Conservation (phyloP, 106 monocot species). For the Vanilla planifolia region DNA sequence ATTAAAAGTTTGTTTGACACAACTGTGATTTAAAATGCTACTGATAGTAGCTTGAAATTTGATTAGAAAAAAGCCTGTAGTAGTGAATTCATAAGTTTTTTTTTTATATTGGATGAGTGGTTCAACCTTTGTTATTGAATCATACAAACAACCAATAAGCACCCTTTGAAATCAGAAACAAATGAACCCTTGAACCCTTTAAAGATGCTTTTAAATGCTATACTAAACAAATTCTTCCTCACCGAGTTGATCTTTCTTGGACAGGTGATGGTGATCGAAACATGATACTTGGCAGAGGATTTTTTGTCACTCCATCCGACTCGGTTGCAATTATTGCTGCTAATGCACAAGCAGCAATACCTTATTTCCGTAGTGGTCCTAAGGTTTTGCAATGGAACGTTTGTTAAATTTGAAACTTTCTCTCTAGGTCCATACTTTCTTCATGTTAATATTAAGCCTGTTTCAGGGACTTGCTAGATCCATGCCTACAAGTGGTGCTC, state of each 20-base stretch:
- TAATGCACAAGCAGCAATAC: constrained; percentile 81
- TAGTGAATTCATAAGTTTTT: no score
- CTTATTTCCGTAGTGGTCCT: constrained; percentile 82
- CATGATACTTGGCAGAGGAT: constrained; percentile 90
- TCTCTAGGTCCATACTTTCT: not conserved
- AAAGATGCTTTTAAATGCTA: no score
- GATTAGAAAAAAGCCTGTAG: no score
- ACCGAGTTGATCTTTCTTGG: constrained; percentile 1
- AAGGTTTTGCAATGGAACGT: constrained; percentile 38
- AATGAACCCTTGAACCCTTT: no score
- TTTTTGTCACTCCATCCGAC: constrained; percentile 96
- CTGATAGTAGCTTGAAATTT: no score
- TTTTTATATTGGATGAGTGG: no score
- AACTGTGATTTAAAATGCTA: no score
- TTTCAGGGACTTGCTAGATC: constrained; percentile 95
- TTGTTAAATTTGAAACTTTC: not conserved
- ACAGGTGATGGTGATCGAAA: constrained; percentile 98
- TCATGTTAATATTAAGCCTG: not conserved
- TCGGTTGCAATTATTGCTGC: constrained; percentile 99
- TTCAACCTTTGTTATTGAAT: no score
- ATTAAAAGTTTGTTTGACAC: no score
- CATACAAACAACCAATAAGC: no score
- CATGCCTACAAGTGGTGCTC: constrained; percentile 98
- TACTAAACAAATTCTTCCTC: not conserved
- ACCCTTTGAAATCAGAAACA: no score